phyloP scores from a whole-genome alignment of 163 green algal species.

The Prototheca wickerhamii region DNA sequence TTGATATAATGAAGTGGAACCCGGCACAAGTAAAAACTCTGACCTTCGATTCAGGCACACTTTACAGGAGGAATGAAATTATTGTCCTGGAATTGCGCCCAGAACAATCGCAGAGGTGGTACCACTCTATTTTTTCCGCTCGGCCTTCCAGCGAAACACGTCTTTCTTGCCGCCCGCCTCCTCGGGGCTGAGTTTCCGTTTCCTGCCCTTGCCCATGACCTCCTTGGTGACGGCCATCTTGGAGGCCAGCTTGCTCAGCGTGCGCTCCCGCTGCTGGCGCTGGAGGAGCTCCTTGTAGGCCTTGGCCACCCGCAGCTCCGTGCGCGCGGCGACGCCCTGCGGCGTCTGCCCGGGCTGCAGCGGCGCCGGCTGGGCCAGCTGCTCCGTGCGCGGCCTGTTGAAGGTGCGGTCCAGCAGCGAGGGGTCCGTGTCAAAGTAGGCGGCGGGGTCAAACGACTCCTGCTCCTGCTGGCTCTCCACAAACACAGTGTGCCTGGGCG shows the following conservation, averaged over 20 bases:
- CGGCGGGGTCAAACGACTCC: conserved; percentile 43
- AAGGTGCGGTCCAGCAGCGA: conserved; percentile 67
- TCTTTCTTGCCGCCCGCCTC: conserved; percentile 13
- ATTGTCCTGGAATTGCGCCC: background rate
- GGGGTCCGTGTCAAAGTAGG: conserved; percentile 74
- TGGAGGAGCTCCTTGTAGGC: conserved; percentile 70
- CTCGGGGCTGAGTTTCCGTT: conserved; percentile 51
- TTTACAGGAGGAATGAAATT: background rate
- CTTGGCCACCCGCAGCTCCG: conserved; percentile 5
- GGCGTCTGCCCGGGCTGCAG: conserved; percentile 1
- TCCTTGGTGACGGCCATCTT: conserved; percentile 46
- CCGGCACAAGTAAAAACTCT: too few species aligned
- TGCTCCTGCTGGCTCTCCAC: conserved; percentile 59
- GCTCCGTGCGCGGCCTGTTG: conserved; percentile 59
- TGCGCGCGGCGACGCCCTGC: conserved; percentile 1
- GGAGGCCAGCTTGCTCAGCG: conserved; percentile 39
- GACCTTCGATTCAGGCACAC: conserved; percentile 3
- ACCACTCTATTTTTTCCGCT: conserved; percentile 22
- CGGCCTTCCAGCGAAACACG: conserved; percentile 41
- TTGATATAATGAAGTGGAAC: too few species aligned
- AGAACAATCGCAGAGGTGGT: background rate
- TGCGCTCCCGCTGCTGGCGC: conserved; percentile 44
- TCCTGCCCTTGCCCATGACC: conserved; percentile 57
- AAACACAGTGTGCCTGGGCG: conserved; percentile 75
- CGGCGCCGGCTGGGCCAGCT: conserved; percentile 22